phyloP scores from a whole-genome alignment of 1,284 basidiomycete species.

The Fomitopsis pinicola region DNA sequence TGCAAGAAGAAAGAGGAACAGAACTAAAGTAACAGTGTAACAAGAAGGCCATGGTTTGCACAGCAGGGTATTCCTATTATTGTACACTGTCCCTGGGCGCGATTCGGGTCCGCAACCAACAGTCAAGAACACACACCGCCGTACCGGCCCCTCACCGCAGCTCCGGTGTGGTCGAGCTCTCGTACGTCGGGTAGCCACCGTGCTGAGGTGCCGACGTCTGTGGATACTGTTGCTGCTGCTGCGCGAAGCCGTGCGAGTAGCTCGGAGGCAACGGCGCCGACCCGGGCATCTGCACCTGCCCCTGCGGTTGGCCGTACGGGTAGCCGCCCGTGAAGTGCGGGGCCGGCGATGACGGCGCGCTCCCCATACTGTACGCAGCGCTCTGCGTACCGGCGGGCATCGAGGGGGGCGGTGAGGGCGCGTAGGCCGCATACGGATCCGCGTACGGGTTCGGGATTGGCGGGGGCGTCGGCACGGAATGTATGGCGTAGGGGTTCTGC shows the following conservation, averaged over 20 bases:
- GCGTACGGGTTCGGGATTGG: conserved; percentile 4
- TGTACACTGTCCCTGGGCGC: background rate
- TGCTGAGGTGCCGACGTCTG: background rate
- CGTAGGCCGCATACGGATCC: conserved; percentile 4
- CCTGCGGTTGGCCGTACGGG: background rate
- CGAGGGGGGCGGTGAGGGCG: background rate
- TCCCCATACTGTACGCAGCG: background rate
- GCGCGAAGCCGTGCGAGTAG: background rate
- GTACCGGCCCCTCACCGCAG: background rate
- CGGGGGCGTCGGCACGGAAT: background rate
- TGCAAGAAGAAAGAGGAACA: background rate
- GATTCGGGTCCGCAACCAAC: background rate
- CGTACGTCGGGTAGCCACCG: background rate
- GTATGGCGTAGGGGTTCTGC: background rate
- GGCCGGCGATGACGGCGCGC: background rate
- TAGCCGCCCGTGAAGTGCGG: background rate
- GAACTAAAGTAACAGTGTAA: too few species aligned
- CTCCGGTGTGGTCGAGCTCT: background rate
- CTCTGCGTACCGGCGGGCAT: background rate
- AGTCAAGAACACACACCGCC: too few species aligned
- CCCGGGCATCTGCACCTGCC: background rate
- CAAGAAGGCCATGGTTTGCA: background rate
- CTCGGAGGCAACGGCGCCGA: background rate
- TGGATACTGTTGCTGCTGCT: background rate
- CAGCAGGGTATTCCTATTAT: background rate